Base-by-base conservation (phyloP, 2,329 filamentous ascomycete species). In the Fusarium avenaceum region DNA sequence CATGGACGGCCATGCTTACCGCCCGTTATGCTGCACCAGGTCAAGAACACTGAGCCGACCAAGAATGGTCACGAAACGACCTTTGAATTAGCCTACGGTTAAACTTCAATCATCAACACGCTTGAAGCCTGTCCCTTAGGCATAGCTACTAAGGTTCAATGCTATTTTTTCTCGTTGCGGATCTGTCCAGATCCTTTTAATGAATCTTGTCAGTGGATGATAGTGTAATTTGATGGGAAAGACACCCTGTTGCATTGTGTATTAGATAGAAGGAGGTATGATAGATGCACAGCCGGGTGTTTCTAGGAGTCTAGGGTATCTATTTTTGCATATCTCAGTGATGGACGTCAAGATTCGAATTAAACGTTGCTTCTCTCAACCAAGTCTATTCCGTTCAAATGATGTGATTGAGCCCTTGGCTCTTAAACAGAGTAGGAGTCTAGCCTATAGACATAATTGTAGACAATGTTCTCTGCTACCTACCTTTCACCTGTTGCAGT, bases 1-100 rank as follows among this genome's bases (percentile, higher is more conserved):
- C 78, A 89, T 70, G 87, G 87, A 17, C 82, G 87, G 30, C 80
- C 85, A 10, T 89, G 87, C 72, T 76, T 90, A 42, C 87, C 87
- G 7, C 82, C 86, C 2, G 84, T 89, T 70, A 79, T 89, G 67
- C 76, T 90, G 44, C 87, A 89, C 64, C 86, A 86, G 4, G 81
- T 89, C 76, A 89, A 89, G 76, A 83, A 89, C 67, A 83, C 87
- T 2, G 80, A 81, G 63, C 81, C 83, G 35, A 88, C 85, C 4
- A 77, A 80, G 57, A 78, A 80, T 17, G 84, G 82, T 42, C 76
- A 81, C 62, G 69, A 74, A 67, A 77, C 79, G 6, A 74, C 74
- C 14, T 82, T 81, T 44, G 76, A 80, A 20, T 73, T 82, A 22
- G 71, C 75, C 22, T 80, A 78, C 56, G 80, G 80, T 44, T 82